Conservation (phyloP, 2,329 filamentous ascomycete genomes). For the Tolypocladium pustulatum region DNA sequence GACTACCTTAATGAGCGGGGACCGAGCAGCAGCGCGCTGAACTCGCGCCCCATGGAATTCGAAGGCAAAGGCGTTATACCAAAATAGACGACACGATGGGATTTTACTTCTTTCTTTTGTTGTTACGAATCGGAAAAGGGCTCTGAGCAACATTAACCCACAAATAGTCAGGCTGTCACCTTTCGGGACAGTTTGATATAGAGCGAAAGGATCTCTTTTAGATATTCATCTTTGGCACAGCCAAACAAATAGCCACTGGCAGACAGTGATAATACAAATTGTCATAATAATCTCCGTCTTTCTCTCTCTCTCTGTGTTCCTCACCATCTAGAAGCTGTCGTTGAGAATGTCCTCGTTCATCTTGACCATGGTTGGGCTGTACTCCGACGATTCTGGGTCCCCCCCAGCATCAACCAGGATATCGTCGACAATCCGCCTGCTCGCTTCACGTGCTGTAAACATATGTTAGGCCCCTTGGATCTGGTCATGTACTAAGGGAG, state of each 20-base stretch:
- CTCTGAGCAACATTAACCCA: background rate
- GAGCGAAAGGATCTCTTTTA: background rate
- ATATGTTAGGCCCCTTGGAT: conserved; percentile 1
- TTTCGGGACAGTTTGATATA: background rate
- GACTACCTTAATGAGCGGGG: background rate
- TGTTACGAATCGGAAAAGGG: background rate
- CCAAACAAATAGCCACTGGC: background rate
- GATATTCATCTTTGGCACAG: background rate
- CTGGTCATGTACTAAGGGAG: background rate
- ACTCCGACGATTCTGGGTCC: conserved; percentile 42
- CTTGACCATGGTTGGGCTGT: conserved; percentile 56
- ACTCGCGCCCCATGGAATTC: background rate
- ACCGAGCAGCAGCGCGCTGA: background rate
- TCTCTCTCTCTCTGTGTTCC: background rate
- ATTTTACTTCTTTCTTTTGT: background rate
- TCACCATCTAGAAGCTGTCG: conserved; percentile 43
- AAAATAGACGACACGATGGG: background rate
- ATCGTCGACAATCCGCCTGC: conserved; percentile 71
- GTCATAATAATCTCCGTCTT: background rate
- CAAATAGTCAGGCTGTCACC: background rate
- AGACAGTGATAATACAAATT: background rate
- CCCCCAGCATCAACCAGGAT: conserved; percentile 67
- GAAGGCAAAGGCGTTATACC: background rate
- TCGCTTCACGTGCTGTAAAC: conserved; percentile 60
- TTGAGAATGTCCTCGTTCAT: conserved; percentile 52